phyloP scores from a whole-genome alignment of 208 protist genomes.

The Leishmania mexicana region DNA sequence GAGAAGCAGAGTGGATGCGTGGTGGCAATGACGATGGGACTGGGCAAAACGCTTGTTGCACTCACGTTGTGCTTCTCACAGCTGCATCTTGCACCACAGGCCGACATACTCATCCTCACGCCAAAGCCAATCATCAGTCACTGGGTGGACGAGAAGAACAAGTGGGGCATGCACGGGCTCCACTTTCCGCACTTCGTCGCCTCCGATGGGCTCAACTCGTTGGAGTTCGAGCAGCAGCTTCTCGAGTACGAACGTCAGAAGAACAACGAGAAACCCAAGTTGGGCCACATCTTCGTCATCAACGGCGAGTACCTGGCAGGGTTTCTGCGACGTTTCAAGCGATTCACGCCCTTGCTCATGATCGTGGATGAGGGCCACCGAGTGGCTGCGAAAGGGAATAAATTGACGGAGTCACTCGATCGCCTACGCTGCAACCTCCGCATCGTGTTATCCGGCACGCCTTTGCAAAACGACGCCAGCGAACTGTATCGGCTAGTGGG shows the following conservation, averaged over 20 bases:
- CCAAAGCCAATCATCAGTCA: conserved; percentile 84
- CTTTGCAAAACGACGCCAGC: conserved; percentile 85
- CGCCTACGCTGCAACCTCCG: conserved; percentile 52
- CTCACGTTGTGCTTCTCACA: conserved; percentile 77
- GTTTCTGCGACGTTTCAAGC: conserved; percentile 50
- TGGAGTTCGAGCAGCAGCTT: conserved; percentile 51
- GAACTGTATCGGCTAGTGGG: conserved; percentile 87
- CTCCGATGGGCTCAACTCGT: conserved; percentile 42
- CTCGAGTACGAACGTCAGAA: conserved; percentile 60
- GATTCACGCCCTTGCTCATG: conserved; percentile 72
- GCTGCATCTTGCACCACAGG: conserved; percentile 38
- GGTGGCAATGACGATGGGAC: conserved; percentile 89
- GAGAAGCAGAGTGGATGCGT: conserved; percentile 75
- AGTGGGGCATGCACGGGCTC: conserved; percentile 77
- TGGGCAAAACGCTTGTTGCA: conserved; percentile 90
- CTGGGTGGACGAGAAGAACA: conserved; percentile 72
- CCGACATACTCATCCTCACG: conserved; percentile 79
- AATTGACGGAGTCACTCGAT: conserved; percentile 61
- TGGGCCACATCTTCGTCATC: conserved; percentile 74
- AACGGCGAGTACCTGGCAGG: conserved; percentile 70
- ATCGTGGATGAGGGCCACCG: conserved; percentile 89
- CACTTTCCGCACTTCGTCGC: conserved; percentile 65
- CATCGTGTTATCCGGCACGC: conserved; percentile 89
- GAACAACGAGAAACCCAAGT: conserved; percentile 18
- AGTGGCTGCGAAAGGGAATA: conserved; percentile 66